Evolutionary conservation across 2,329 filamentous ascomycete species (phyloP).

Genomic region (Ophiosphaerella korrae): DNA sequence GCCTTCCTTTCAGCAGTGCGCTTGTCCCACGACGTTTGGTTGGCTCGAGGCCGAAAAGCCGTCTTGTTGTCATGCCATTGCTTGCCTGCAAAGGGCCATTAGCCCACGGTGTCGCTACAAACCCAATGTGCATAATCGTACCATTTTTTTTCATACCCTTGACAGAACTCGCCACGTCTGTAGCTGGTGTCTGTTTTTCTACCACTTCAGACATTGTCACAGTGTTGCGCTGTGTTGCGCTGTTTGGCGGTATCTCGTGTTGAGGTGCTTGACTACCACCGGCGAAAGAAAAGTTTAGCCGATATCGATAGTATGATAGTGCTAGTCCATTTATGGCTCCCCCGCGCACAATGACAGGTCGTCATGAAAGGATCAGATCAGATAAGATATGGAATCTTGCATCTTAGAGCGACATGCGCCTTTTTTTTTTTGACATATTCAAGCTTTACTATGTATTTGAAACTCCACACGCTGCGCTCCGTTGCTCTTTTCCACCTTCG

Average conservation of each 20-base stretch:
- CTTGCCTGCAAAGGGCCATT: conserved; percentile 68
- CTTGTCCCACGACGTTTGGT: conserved; percentile 79
- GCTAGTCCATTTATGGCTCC: conserved; percentile 9
- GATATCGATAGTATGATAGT: conserved; percentile 25
- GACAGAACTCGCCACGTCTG: conserved; percentile 44
- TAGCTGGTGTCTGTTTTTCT: conserved; percentile 50
- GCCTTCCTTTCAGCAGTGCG: conserved; percentile 72
- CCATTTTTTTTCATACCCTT: conserved; percentile 82
- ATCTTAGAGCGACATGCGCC: conserved; percentile 8
- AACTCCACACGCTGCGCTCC: conserved; percentile 17
- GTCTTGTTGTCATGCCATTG: conserved; percentile 88
- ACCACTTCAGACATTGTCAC: conserved; percentile 36
- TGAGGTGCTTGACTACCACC: conserved; percentile 20
- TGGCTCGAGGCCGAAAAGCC: conserved; percentile 81
- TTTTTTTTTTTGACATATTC: conserved; percentile 25
- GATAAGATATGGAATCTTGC: conserved; percentile 10
- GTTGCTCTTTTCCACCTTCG: conserved; percentile 22
- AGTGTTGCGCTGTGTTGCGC: conserved; percentile 10
- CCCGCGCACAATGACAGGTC: conserved; percentile 11
- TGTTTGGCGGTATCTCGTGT: conserved; percentile 9
- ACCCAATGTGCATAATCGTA: conserved; percentile 44
- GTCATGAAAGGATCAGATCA: conserved; percentile 31
- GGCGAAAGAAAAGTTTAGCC: conserved; percentile 31
- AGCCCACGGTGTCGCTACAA: conserved; percentile 12
- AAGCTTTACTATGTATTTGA: conserved; percentile 15